Evolutionary conservation across 257 asterid genomes (phyloP).

Genomic region (Leonotis leonurus): DNA sequence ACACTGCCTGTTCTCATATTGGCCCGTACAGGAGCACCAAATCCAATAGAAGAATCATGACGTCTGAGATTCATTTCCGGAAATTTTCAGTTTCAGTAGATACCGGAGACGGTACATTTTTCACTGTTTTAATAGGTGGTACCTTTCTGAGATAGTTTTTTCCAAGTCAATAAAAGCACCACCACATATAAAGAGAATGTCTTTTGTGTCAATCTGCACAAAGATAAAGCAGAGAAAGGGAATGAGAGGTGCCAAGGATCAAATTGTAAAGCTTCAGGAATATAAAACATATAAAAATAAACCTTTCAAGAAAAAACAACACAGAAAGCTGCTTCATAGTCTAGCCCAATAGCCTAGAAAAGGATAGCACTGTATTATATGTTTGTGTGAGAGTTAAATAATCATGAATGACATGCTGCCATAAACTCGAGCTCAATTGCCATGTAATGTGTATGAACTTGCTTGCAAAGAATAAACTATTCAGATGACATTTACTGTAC

Average conservation of each 20-base stretch:
- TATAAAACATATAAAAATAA: neutral
- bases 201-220: constrained; percentile 91
- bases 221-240: neutral
- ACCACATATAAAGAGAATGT: constrained; percentile 94
- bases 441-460: no score
- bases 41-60: constrained; percentile 97
- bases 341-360: no score
- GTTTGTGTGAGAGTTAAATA: no score
- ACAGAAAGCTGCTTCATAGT: neutral
- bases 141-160: constrained; percentile 98
- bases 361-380: no score
- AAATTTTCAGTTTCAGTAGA: constrained; percentile 11
- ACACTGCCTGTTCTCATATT: constrained; percentile 83
- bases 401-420: no score
- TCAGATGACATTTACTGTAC: no score
- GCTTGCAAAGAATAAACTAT: no score
- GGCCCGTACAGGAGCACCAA: constrained; percentile 94
- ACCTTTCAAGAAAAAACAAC: neutral
- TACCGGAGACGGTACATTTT: neutral
- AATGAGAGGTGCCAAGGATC: neutral
- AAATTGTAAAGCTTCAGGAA: neutral
- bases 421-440: no score
- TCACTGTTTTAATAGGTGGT: neutral
- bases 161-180: constrained; percentile 99
- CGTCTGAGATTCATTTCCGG: constrained; percentile 52